These are phyloP conservation scores for Pichia sp. DNA, from an alignment of 1,139 yeast species.

Conservation along the genomic window DNA sequence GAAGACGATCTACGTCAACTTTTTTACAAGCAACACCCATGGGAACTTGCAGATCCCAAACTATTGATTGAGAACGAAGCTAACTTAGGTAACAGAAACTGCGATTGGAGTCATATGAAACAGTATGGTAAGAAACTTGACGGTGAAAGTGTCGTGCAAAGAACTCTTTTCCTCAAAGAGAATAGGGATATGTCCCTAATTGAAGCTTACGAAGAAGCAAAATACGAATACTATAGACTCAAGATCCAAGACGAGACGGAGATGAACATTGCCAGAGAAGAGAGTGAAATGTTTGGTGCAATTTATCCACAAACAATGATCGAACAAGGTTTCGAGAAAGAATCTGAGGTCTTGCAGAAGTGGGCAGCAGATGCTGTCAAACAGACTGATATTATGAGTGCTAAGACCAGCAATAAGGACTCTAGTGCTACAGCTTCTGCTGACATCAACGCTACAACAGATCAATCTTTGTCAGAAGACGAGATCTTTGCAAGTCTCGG, in stretches of 20 bases:
- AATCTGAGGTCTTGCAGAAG: slow-evolving; percentile 59
- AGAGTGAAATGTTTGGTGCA: slow-evolving; percentile 79
- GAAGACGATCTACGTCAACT: slow-evolving; percentile 80
- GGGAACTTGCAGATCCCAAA: slow-evolving; percentile 97
- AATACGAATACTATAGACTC: slow-evolving; percentile 79
- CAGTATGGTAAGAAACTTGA: slow-evolving; percentile 72
- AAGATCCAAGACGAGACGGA: slow-evolving; percentile 82
- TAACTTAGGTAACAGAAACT: slow-evolving; percentile 43
- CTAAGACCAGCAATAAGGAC: slow-evolving; percentile 22
- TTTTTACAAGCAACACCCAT: slow-evolving; percentile 91
- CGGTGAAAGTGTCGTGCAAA: slow-evolving; percentile 92
- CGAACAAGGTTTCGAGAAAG: slow-evolving; percentile 62
- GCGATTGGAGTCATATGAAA: slow-evolving; percentile 73
- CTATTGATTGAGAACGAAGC: slow-evolving; percentile 63
- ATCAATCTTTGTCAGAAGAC: slow-evolving; percentile 18
- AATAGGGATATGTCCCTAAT: slow-evolving; percentile 30
- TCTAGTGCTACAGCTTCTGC: slow-evolving; percentile 12
- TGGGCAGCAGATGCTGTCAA: slow-evolving; percentile 72
- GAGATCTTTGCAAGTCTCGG: slow-evolving; percentile 16
- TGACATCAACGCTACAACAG: slow-evolving; percentile 11
- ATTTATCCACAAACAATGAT: slow-evolving; percentile 55
- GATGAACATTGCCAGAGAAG: slow-evolving; percentile 72
- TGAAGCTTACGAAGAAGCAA: slow-evolving; percentile 78
- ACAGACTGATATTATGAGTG: slow-evolving; percentile 42
- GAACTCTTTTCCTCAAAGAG: slow-evolving; percentile 66